phyloP scores from a whole-genome alignment of 2,329 filamentous ascomycete species.

The Colletotrichum costaricense region DNA sequence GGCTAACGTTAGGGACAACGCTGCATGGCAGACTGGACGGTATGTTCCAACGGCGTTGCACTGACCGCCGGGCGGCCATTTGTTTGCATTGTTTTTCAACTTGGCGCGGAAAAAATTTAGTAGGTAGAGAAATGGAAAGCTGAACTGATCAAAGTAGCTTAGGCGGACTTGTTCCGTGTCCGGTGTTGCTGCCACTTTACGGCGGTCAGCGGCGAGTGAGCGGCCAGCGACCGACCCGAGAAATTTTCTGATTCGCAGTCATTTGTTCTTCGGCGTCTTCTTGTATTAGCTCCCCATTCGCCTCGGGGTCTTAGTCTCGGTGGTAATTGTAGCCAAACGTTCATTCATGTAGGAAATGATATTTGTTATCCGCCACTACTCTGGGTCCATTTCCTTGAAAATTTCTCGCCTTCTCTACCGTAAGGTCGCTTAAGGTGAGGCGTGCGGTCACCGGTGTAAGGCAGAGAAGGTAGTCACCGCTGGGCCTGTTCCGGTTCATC shows the following conservation, averaged over 20 bases:
- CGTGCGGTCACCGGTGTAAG: too few relatives aligned
- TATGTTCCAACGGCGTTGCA: background rate
- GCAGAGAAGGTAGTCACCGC: too few relatives aligned
- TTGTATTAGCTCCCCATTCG: background rate
- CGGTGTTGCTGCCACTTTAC: too few relatives aligned
- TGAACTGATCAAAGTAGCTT: background rate
- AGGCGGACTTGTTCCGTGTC: background rate
- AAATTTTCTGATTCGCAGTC: constrained; percentile 22
- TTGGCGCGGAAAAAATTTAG: background rate
- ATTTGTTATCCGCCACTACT: background rate
- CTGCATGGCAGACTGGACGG: background rate
- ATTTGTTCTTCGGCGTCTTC: background rate
- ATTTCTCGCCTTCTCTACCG: background rate
- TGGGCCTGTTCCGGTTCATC: background rate
- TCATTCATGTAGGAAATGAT: background rate
- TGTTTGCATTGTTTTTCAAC: background rate
- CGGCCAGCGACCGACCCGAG: background rate
- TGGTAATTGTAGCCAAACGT: background rate
- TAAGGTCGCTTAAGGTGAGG: too few relatives aligned
- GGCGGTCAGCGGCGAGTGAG: background rate
- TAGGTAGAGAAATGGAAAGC: background rate
- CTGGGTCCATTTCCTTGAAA: background rate
- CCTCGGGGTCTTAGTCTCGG: background rate
- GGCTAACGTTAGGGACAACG: background rate
- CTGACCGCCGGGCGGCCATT: constrained; percentile 16